Evolutionary conservation across 352 stramenopile species (phyloP).

Genomic region (Globisporangium emineosum): DNA sequence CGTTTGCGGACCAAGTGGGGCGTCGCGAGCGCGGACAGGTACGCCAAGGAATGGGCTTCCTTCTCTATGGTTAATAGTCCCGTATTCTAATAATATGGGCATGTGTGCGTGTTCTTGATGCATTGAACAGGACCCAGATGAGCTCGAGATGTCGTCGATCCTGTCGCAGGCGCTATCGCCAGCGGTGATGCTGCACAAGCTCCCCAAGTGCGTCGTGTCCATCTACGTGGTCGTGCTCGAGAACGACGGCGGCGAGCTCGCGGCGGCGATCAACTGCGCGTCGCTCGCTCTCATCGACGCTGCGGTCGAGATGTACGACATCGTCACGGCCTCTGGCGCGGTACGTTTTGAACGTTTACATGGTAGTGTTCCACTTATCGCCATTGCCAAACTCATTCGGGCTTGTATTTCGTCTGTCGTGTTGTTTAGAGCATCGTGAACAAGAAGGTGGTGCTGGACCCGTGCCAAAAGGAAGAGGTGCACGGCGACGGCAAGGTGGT

Average conservation of each 20-base stretch:
- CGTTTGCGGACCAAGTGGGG: conserved; percentile 63
- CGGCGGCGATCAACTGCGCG: conserved; percentile 81
- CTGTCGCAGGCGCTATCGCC: conserved; percentile 74
- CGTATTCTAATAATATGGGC: neutral
- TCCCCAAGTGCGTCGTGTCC: conserved; percentile 89
- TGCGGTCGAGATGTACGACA: conserved; percentile 90
- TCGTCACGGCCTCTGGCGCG: conserved; percentile 78
- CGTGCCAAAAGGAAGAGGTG: conserved; percentile 60
- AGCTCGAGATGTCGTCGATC: conserved; percentile 77
- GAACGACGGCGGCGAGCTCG: conserved; percentile 79
- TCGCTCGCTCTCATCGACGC: conserved; percentile 87
- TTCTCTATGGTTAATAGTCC: neutral
- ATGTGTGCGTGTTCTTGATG: neutral
- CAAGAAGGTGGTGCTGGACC: conserved; percentile 62
- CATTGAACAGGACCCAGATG: conserved; percentile 46
- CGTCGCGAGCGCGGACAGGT: conserved; percentile 67
- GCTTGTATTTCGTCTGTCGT: too few relatives aligned
- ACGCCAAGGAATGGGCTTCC: neutral
- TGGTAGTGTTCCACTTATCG: too few relatives aligned
- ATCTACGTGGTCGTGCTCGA: conserved; percentile 88
- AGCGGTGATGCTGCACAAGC: conserved; percentile 81
- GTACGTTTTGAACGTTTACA: too few relatives aligned
- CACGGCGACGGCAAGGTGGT: conserved; percentile 59
- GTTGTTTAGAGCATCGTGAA: conserved; percentile 45
- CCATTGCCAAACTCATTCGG: too few relatives aligned